Conservation (phyloP, 345 rosid genomes). For the Pugionium dolabratum region DNA sequence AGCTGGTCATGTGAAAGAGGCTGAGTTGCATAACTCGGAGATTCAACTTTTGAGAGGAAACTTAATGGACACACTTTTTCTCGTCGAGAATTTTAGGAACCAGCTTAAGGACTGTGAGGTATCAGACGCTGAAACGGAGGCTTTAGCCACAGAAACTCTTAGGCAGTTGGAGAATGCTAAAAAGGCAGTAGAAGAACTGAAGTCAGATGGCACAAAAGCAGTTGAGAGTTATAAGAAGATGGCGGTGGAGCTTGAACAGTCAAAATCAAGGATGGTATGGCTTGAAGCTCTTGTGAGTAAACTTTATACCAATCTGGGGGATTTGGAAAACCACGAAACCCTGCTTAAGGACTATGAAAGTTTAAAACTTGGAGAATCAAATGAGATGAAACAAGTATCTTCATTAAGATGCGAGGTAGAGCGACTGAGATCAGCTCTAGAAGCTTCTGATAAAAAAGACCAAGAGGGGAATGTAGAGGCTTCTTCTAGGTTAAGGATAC, state of each 20-base stretch:
- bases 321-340: constrained; percentile 23
- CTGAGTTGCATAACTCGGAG: constrained; percentile 59
- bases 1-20: constrained; percentile 52
- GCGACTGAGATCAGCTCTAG: constrained; percentile 54
- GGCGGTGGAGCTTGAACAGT: constrained; percentile 63
- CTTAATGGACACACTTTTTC: constrained; percentile 58
- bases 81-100: constrained; percentile 72
- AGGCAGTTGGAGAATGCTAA: constrained; percentile 75
- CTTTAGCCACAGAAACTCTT: constrained; percentile 68
- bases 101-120: constrained; percentile 72
- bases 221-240: constrained; percentile 62
- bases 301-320: constrained; percentile 40
- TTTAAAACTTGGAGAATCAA: constrained; percentile 42
- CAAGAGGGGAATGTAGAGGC: constrained; percentile 31
- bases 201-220: constrained; percentile 59
- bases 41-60: constrained; percentile 66
- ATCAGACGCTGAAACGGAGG: constrained; percentile 76
- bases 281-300: constrained; percentile 57
- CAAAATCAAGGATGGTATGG: constrained; percentile 53
- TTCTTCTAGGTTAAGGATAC: constrained; percentile 45
- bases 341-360: constrained; percentile 40
- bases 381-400: constrained; percentile 48
- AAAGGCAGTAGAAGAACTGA: constrained; percentile 61
- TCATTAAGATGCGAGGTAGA: constrained; percentile 60
- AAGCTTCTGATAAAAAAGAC: constrained; percentile 38